Conservation (phyloP, 108 stramenopile genomes). For the Skeletonema grethae region DNA sequence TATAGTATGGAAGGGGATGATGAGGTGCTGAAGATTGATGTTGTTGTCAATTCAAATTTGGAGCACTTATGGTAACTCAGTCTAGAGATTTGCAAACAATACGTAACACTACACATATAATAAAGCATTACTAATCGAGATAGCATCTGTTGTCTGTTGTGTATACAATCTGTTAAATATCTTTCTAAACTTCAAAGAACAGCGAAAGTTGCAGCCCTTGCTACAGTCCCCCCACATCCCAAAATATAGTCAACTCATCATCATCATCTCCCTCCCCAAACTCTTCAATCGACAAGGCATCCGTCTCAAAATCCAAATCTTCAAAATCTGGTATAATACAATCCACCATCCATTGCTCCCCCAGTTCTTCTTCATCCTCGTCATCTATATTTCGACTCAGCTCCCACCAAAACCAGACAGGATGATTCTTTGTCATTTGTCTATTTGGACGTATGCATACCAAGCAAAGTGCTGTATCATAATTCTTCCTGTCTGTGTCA, state of each 20-base stretch:
- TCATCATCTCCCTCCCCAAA: slow-evolving; percentile 30
- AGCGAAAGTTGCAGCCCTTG: too few species aligned
- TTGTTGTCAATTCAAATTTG: slow-evolving; percentile 63
- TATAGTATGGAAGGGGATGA: slow-evolving; percentile 3
- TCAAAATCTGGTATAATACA: slow-evolving; percentile 48
- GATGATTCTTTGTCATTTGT: slow-evolving; percentile 9
- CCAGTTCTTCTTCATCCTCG: slow-evolving; percentile 9
- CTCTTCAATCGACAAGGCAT: slow-evolving; percentile 26
- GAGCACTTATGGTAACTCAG: slow-evolving; percentile 65
- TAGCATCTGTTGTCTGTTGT: too few species aligned
- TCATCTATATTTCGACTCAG: slow-evolving; percentile 16
- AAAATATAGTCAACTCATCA: slow-evolving; percentile 31
- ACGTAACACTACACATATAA: too few species aligned
- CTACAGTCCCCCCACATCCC: slow-evolving; percentile 22
- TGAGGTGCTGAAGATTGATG: slow-evolving; percentile 24
- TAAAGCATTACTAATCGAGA: too few species aligned
- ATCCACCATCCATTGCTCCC: slow-evolving; percentile 43
- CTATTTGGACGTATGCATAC: slow-evolving; percentile 31
- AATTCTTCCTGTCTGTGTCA: slow-evolving; percentile 7
- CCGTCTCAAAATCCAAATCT: slow-evolving; percentile 50
- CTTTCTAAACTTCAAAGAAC: too few species aligned
- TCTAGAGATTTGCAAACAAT: too few species aligned
- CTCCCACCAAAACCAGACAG: slow-evolving; percentile 56
- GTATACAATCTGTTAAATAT: too few species aligned
- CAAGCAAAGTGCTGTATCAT: slow-evolving; percentile 27